Conservation (phyloP, 2,329 filamentous ascomycete genomes). For the Aspergillus thermomutatus region DNA sequence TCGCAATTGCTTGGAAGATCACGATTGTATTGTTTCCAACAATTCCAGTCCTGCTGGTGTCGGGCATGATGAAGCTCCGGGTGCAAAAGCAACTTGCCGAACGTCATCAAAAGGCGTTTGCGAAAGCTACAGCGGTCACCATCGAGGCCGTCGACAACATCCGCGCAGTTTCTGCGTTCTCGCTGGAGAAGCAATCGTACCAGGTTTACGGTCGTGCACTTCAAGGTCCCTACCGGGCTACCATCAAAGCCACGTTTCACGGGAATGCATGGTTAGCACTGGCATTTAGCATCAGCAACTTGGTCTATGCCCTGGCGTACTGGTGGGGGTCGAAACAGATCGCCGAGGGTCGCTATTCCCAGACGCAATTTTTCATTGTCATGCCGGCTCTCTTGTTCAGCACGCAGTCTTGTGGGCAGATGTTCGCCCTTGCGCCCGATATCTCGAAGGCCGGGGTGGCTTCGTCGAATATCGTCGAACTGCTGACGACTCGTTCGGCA, state of each 20-base stretch:
- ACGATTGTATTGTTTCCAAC: conserved; percentile 67
- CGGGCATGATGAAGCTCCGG: conserved; percentile 65
- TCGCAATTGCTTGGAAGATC: conserved; percentile 72
- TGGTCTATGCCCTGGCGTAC: conserved; percentile 72
- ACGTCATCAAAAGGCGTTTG: conserved; percentile 49
- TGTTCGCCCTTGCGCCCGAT: conserved; percentile 72
- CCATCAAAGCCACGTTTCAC: conserved; percentile 44
- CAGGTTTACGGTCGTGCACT: conserved; percentile 44
- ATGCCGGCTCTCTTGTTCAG: conserved; percentile 67
- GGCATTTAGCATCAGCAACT: conserved; percentile 50
- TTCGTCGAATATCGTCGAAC: conserved; percentile 52
- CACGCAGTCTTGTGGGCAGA: conserved; percentile 68
- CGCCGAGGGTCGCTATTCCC: conserved; percentile 60
- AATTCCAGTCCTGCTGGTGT: conserved; percentile 64
- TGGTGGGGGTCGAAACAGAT: conserved; percentile 76
- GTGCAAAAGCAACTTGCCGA: conserved; percentile 59
- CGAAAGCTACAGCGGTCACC: conserved; percentile 48
- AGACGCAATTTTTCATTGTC: conserved; percentile 69
- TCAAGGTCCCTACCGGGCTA: conserved; percentile 45
- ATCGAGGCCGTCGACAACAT: conserved; percentile 53
- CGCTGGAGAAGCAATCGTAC: conserved; percentile 49
- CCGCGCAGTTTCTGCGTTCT: conserved; percentile 49
- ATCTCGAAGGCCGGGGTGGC: conserved; percentile 63
- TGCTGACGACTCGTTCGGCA: conserved; percentile 32
- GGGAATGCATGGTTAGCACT: conserved; percentile 44